Conservation (phyloP, 257 asterid species). For the Prunella vulgaris region DNA sequence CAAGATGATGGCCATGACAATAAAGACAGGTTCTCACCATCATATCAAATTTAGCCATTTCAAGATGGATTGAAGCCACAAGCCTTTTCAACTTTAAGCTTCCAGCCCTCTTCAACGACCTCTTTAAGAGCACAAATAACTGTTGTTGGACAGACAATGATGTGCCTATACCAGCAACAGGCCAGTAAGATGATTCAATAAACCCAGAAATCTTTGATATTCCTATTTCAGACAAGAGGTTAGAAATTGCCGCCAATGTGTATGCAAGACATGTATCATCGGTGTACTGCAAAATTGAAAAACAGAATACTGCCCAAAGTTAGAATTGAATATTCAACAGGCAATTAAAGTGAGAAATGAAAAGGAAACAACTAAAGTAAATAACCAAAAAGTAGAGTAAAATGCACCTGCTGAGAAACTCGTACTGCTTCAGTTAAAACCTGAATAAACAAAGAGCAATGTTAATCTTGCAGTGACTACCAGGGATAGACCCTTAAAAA, state of each 20-base stretch:
- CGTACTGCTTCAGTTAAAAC: slow-evolving; percentile 93
- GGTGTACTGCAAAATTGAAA: slow-evolving; percentile 55
- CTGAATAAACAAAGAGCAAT: slow-evolving; percentile 37
- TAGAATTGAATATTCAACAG: slow-evolving; percentile 12
- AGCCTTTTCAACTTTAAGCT: slow-evolving; percentile 69
- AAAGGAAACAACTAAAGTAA: background rate
- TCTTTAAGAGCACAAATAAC: slow-evolving; percentile 73
- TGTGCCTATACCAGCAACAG: slow-evolving; percentile 66
- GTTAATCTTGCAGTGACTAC: slow-evolving; percentile 3
- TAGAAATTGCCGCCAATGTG: slow-evolving; percentile 80
- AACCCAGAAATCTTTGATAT: slow-evolving; percentile 70
- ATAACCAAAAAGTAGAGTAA: background rate
- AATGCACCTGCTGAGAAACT: slow-evolving; percentile 87
- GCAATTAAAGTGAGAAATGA: background rate
- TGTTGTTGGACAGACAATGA: slow-evolving; percentile 85
- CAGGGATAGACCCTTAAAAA: slow-evolving; percentile 1
- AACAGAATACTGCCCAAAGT: slow-evolving; percentile 14
- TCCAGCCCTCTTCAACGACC: slow-evolving; percentile 92
- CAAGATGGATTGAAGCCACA: slow-evolving; percentile 87
- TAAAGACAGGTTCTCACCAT: slow-evolving; percentile 42
- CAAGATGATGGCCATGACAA: slow-evolving; percentile 40
- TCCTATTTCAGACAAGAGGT: slow-evolving; percentile 76
- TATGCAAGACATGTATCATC: slow-evolving; percentile 93
- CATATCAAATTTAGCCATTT: slow-evolving; percentile 78
- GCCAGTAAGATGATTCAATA: slow-evolving; percentile 72